Percentiles rank a stretch among this genome's conserved stretches.
Conservation (phyloP, 177 flowering plant genomes). For the Vitis hybrid region DNA sequence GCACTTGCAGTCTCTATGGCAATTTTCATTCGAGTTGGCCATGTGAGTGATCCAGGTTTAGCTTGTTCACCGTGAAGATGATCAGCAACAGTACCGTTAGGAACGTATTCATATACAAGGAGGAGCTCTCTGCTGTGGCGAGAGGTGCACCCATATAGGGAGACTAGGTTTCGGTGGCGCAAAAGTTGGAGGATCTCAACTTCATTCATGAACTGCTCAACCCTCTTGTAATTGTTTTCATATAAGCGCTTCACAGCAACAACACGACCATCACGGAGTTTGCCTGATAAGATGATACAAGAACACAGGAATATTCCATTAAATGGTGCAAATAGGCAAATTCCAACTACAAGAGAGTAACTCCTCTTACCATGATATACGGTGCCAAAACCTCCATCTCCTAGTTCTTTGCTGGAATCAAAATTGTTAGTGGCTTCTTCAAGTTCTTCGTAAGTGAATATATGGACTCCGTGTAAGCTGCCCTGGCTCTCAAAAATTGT, state of each 20-base stretch:
- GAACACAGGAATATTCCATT: not conserved
- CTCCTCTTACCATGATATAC: conserved; percentile 43
- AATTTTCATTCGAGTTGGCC: conserved; percentile 36
- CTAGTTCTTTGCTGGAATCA: conserved; percentile 45
- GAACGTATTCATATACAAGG: too few species aligned
- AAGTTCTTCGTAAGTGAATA: conserved; percentile 48
- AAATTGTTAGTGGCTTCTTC: conserved; percentile 58
- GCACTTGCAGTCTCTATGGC: conserved; percentile 63
- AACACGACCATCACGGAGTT: conserved; percentile 55
- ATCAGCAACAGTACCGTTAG: too few species aligned
- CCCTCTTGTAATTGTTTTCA: conserved; percentile 54
- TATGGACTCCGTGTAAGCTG: conserved; percentile 29
- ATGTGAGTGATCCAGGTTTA: too few species aligned
- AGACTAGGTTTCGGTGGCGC: conserved; percentile 54
- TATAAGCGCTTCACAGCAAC: conserved; percentile 73
- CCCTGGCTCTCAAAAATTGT: conserved; percentile 26
- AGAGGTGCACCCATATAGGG: conserved; percentile 63
- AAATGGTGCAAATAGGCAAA: not conserved
- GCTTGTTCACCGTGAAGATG: too few species aligned
- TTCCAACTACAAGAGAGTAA: not conserved
- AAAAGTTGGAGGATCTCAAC: conserved; percentile 46
- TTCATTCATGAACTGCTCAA: conserved; percentile 64
- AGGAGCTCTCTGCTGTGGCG: conserved; percentile 46
- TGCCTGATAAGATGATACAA: conserved; percentile 30
- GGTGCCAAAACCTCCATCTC: conserved; percentile 75